Conservation (phyloP, 2,329 filamentous ascomycete genomes). For the Clonostachys chloroleuca region DNA sequence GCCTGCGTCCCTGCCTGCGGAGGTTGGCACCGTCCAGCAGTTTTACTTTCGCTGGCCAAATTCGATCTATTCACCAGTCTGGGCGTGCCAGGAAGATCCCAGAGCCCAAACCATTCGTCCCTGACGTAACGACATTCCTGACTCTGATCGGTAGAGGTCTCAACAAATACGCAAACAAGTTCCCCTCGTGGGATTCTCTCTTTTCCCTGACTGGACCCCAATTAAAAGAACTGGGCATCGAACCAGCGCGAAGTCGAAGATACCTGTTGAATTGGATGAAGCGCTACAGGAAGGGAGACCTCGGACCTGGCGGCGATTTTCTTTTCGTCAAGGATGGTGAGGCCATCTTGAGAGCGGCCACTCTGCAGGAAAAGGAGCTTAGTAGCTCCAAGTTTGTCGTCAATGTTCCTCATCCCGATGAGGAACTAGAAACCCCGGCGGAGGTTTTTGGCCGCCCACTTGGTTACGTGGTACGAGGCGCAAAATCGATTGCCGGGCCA, state of each 20-base stretch:
- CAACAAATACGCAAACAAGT: slow-evolving; percentile 77
- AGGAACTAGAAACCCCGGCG: slow-evolving; percentile 14
- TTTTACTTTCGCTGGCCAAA: slow-evolving; percentile 24
- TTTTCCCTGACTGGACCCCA: slow-evolving; percentile 77
- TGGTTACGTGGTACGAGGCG: slow-evolving; percentile 62
- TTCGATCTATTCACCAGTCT: slow-evolving; percentile 37
- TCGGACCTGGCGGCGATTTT: slow-evolving; percentile 81
- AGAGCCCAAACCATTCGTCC: slow-evolving; percentile 76
- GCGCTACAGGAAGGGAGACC: slow-evolving; percentile 72
- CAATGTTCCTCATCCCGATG: slow-evolving; percentile 44
- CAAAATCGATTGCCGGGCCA: slow-evolving; percentile 69
- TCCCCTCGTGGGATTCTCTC: slow-evolving; percentile 84
- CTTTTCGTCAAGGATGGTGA: slow-evolving; percentile 59
- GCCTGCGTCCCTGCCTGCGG: slow-evolving; percentile 22
- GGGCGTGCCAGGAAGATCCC: slow-evolving; percentile 44
- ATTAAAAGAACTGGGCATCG: slow-evolving; percentile 78
- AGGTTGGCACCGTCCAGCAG: slow-evolving; percentile 21
- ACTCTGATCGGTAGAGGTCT: slow-evolving; percentile 86
- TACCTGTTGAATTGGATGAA: slow-evolving; percentile 89
- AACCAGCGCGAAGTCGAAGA: slow-evolving; percentile 74
- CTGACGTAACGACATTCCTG: slow-evolving; percentile 81
- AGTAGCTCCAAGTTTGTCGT: slow-evolving; percentile 47
- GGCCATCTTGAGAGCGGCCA: slow-evolving; percentile 46
- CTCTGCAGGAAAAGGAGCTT: slow-evolving; percentile 24
- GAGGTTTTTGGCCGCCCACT: slow-evolving; percentile 19